Conservation (phyloP, 2,329 filamentous ascomycete genomes). For the Rhinocladiella mackenziei region DNA sequence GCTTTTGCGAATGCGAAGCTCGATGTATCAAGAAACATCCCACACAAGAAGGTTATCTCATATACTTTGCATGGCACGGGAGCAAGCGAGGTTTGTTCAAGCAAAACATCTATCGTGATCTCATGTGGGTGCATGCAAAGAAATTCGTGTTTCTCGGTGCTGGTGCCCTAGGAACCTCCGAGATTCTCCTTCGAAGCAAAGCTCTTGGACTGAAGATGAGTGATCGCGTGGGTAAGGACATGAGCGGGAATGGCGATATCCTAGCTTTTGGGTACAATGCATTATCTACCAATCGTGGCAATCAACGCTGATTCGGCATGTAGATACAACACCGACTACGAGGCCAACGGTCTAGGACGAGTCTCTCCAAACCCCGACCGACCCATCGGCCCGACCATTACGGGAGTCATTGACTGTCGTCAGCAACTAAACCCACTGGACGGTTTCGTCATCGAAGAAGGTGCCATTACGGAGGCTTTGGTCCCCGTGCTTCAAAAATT, state of each 20-base stretch:
- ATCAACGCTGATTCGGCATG: background rate
- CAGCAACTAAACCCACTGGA: conserved; percentile 6
- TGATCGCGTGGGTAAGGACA: conserved; percentile 5
- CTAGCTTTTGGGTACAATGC: conserved; percentile 4
- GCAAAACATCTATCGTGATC: conserved; percentile 5
- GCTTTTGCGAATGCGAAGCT: conserved; percentile 11
- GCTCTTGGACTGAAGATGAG: conserved; percentile 8
- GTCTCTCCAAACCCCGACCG: conserved; percentile 1
- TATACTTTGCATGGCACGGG: conserved; percentile 10
- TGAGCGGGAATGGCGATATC: conserved; percentile 10
- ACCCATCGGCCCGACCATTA: conserved; percentile 7
- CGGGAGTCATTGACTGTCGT: conserved; percentile 9
- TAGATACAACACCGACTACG: conserved; percentile 10
- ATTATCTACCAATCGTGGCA: background rate
- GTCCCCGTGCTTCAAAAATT: conserved; percentile 6
- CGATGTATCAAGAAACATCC: conserved; percentile 7
- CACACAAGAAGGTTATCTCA: conserved; percentile 3
- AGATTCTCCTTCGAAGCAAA: conserved; percentile 8
- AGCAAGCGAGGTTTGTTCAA: conserved; percentile 7
- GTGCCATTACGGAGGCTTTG: conserved; percentile 7
- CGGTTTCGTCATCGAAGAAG: conserved; percentile 13
- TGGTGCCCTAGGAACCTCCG: conserved; percentile 9
- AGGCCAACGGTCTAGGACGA: conserved; percentile 3
- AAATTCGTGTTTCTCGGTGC: conserved; percentile 11
- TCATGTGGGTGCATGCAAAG: conserved; percentile 11